These are phyloP conservation scores for Spizellomyces sp. DNA, from an alignment of 192 early-diverging fungal species.

Conservation along the genomic window DNA sequence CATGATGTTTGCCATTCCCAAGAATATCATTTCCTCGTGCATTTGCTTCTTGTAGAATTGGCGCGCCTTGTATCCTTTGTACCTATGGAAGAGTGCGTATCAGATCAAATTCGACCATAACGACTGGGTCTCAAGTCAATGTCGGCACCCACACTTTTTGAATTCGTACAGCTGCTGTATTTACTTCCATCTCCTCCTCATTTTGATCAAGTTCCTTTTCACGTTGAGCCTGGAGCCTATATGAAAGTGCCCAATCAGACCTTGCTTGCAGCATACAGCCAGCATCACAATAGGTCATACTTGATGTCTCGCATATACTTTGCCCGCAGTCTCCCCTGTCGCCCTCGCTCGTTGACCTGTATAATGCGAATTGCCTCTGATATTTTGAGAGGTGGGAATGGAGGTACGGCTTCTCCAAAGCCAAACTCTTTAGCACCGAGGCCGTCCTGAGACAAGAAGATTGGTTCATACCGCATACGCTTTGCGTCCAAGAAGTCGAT, in stretches of 20 bases:
- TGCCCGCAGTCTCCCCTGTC: constrained; percentile 58
- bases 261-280: neutral
- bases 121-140: neutral
- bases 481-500: too few relatives aligned
- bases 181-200: constrained; percentile 59
- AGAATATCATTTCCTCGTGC: constrained; percentile 55
- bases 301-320: constrained; percentile 67
- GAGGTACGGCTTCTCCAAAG: constrained; percentile 40
- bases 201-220: constrained; percentile 58
- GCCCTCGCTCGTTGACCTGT: constrained; percentile 59
- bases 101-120: neutral
- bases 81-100: constrained; percentile 28
- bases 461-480: too few relatives aligned
- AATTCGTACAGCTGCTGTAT: constrained; percentile 51
- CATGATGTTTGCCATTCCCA: constrained; percentile 46
- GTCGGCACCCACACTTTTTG: constrained; percentile 48
- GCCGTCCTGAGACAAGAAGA: constrained; percentile 28
- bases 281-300: constrained; percentile 28
- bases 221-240: constrained; percentile 53
- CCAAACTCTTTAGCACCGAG: constrained; percentile 53
- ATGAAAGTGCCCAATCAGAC: neutral
- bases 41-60: constrained; percentile 37
- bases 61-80: constrained; percentile 52
- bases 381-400: constrained; percentile 51
- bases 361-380: constrained; percentile 56